Evolutionary conservation across 306 rosid species (phyloP).

Genomic region (Mucuna pruriens): DNA sequence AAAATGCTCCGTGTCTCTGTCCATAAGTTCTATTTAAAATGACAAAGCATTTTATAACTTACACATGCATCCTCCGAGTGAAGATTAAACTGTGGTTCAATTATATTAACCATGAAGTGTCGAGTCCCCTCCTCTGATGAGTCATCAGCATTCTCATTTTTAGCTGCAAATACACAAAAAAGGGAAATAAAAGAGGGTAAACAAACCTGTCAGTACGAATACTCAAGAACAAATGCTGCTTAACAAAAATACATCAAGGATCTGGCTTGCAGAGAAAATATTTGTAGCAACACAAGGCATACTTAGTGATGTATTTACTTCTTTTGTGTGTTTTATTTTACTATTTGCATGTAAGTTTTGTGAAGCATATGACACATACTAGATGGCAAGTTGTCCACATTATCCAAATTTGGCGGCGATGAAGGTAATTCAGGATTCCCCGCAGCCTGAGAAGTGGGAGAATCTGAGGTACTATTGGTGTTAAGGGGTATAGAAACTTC

Average conservation of each 20-base stretch:
- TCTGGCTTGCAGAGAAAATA: conserved; percentile 24
- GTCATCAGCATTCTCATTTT: conserved; percentile 51
- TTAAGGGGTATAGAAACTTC: conserved; percentile 52
- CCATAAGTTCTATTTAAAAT: conserved; percentile 27
- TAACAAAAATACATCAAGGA: neutral
- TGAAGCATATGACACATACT: conserved; percentile 52
- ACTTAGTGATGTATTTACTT: neutral
- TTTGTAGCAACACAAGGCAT: conserved; percentile 15
- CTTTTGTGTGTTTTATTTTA: neutral
- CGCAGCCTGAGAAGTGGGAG: conserved; percentile 45
- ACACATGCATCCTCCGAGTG: conserved; percentile 96
- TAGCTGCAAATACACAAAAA: conserved; percentile 52
- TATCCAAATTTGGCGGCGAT: conserved; percentile 45
- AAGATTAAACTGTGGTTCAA: conserved; percentile 98
- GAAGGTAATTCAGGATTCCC: conserved; percentile 51
- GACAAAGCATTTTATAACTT: conserved; percentile 51
- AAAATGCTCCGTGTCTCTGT: neutral
- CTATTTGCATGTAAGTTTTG: conserved; percentile 18
- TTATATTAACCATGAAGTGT: conserved; percentile 95
- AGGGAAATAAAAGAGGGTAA: conserved; percentile 3
- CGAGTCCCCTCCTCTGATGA: conserved; percentile 72
- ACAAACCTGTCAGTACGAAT: conserved; percentile 44
- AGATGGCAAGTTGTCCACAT: conserved; percentile 55
- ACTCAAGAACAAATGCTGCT: conserved; percentile 7
- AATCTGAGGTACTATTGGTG: conserved; percentile 40